Base-by-base conservation (phyloP, 1,139 yeast genomes). In the Wickerhamiella infanticola region DNA sequence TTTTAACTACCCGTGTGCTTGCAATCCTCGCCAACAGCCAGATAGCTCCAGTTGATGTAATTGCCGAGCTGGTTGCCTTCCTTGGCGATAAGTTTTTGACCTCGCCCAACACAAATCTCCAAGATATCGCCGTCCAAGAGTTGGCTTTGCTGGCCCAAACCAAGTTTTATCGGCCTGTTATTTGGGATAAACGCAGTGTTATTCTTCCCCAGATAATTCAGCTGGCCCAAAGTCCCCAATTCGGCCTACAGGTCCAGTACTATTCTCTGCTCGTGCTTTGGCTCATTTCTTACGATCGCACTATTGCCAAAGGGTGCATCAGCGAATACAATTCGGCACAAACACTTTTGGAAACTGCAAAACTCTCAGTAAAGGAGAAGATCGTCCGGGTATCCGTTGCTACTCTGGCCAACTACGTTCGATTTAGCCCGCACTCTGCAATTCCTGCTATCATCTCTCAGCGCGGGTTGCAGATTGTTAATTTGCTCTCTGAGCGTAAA, bases 291-390 rank as follows among this genome's bases (percentile, higher is more conserved):
- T 90, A 88, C 64, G 81, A 75, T 59, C 63, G 66, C 9, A 60
- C 65, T 41, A 74, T 81, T 40, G 74, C 81, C 47, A 59, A 63
- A 48, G 70, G 70, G 35, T 63, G 85, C 48, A 69, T 78, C 41
- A 57, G 63, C 37, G 53, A 53, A 45, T 55, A 63, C 42, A 72
- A 69, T 43, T 58, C 72, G 45, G 58, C 73, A 25, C 74, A 76
- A 44, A 65, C 77, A 51, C 72, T 72, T 53, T 74, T 90, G 24
- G 79, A 75, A 47, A 67, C 84, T 47, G 73, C 81, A 46, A 82
- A 81, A 60, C 77, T 78, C 50, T 84, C 95, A 1, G 83, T 90
- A 56, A 90, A 90, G 68, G 94, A 88, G 65, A 90, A 90, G 66
- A 77, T 90, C 48, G 83, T 85, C 39, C 73, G 99, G 60, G 70